These are phyloP conservation scores for Fusarium sp. DNA, from an alignment of 2,329 filamentous ascomycete genomes.

Conservation along the genomic window DNA sequence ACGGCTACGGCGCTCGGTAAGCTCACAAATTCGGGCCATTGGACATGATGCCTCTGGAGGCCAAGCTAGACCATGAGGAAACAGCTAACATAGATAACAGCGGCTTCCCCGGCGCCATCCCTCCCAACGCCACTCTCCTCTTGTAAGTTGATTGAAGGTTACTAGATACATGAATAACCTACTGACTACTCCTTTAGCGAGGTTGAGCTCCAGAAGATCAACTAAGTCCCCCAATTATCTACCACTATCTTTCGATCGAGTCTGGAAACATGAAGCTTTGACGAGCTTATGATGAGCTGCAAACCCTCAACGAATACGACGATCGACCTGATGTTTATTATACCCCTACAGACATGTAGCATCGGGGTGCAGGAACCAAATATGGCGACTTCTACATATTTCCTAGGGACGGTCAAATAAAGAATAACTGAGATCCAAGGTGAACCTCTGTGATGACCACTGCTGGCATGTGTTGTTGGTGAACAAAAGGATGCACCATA, in stretches of 20 bases:
- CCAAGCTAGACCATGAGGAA: not conserved
- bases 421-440: constrained; percentile 5
- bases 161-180: not conserved
- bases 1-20: constrained; percentile 71
- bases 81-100: constrained; percentile 53
- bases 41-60: not conserved
- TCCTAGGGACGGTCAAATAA: constrained; percentile 7
- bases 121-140: constrained; percentile 77
- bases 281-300: not conserved
- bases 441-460: not conserved
- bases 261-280: constrained; percentile 6
- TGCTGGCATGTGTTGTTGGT: not conserved
- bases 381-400: not conserved
- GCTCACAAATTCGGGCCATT: constrained; percentile 36
- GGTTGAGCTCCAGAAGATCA: constrained; percentile 74
- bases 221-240: constrained; percentile 45
- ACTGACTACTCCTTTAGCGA: constrained; percentile 59
- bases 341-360: constrained; percentile 12
- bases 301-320: not conserved
- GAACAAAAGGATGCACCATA: not conserved
- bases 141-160: constrained; percentile 73
- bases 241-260: constrained; percentile 5
- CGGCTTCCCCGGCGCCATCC: constrained; percentile 83
- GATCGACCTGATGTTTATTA: constrained; percentile 9
- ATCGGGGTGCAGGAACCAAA: not conserved